Conservation (phyloP, 495 filamentous ascomycete species). For the Margaritispora aquatica region DNA sequence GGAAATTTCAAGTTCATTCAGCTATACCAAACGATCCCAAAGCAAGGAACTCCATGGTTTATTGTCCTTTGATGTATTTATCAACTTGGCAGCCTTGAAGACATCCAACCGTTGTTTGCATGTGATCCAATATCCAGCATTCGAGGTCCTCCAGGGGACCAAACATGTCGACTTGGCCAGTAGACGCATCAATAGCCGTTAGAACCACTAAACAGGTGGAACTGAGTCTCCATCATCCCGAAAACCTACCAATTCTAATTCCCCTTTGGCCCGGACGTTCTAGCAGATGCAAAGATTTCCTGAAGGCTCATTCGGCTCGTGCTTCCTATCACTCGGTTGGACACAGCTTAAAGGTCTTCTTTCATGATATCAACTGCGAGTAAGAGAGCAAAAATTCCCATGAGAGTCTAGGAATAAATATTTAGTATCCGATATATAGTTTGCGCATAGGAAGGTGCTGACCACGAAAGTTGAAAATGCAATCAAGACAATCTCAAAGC, state of each 20-base stretch:
- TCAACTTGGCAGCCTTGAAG: no score
- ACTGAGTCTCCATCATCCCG: not conserved
- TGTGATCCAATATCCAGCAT: no score
- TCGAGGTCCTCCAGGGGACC: no score
- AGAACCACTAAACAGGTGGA: not conserved
- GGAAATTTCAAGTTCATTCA: no score
- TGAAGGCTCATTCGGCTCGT: conserved; percentile 11
- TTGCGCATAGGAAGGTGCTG: conserved; percentile 25
- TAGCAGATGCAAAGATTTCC: conserved; percentile 13
- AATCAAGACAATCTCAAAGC: conserved; percentile 60
- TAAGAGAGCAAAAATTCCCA: conserved; percentile 25
- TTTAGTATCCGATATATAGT: not conserved
- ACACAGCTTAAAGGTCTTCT: conserved; percentile 9
- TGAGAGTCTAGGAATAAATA: conserved; percentile 14
- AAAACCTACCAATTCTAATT: conserved; percentile 4
- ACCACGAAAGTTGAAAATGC: conserved; percentile 43
- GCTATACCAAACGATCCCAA: no score
- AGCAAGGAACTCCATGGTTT: no score
- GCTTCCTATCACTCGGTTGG: conserved; percentile 12
- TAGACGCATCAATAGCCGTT: not conserved
- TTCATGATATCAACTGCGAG: conserved; percentile 24
- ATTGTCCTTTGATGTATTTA: no score
- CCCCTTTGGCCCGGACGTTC: conserved; percentile 15
- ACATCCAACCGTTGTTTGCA: no score
- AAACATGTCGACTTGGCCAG: no score